A percentile compares a stretch with the other conserved stretches of the same genome.
phyloP scores from a whole-genome alignment of 2,329 filamentous ascomycete genomes.

The Diaporthe nobilis region DNA sequence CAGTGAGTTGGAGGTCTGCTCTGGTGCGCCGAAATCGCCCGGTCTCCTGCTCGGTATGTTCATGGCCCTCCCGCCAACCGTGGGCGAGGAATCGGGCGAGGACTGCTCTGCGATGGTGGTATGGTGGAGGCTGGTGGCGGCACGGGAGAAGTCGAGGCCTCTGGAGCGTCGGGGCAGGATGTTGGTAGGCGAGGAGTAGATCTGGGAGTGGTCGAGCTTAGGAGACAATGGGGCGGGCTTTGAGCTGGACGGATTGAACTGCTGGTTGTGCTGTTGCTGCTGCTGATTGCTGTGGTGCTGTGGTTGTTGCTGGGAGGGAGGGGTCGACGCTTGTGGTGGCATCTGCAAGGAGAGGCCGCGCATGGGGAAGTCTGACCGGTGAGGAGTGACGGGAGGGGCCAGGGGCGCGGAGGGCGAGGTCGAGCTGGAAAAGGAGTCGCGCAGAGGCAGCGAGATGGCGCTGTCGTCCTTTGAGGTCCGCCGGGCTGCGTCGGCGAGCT shows the following conservation, averaged over 20 bases:
- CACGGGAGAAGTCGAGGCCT: constrained; percentile 92
- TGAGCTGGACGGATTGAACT: constrained; percentile 54
- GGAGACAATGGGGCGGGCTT: constrained; percentile 83
- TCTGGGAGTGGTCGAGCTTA: constrained; percentile 86
- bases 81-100: constrained; percentile 92
- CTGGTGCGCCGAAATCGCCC: constrained; percentile 63
- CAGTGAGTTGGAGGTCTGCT: constrained; percentile 78
- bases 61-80: constrained; percentile 77
- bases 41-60: constrained; percentile 70
- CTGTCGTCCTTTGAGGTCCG: constrained; percentile 78
- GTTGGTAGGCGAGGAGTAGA: constrained; percentile 85
- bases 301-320: constrained; percentile 45
- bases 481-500: constrained; percentile 66
- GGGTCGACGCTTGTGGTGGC: constrained; percentile 61
- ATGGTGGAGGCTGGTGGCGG: constrained; percentile 94
- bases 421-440: constrained; percentile 51
- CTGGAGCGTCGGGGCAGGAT: constrained; percentile 90
- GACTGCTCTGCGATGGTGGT: constrained; percentile 91
- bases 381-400: constrained; percentile 77
- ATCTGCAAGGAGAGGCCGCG: constrained; percentile 80
- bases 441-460: constrained; percentile 56
- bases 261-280: constrained; percentile 50
- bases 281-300: constrained; percentile 52
- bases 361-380: constrained; percentile 73
- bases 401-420: constrained; percentile 51